phyloP scores from a whole-genome alignment of 2,329 filamentous ascomycete genomes.

The Botrytis pseudocinerea region DNA sequence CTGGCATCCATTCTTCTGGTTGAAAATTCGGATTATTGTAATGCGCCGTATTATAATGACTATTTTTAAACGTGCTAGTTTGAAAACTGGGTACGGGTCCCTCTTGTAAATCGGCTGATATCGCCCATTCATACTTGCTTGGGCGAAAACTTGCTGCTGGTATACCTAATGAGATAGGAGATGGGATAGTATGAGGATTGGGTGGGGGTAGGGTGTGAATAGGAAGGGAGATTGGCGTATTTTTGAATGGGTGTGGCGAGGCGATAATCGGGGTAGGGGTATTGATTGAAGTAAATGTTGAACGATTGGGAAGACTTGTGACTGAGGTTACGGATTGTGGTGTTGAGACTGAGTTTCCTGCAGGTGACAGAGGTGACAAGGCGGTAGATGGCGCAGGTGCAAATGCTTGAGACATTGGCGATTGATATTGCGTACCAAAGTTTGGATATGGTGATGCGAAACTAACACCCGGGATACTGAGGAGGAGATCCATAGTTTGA shows the following conservation, averaged over 20 bases:
- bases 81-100: constrained; percentile 36
- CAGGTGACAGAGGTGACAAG: constrained; percentile 37
- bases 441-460: constrained; percentile 32
- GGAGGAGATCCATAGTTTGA: constrained; percentile 38
- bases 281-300: constrained; percentile 25
- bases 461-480: constrained; percentile 38
- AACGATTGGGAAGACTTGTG: constrained; percentile 24
- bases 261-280: constrained; percentile 22
- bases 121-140: constrained; percentile 41
- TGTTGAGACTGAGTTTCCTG: constrained; percentile 30
- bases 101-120: constrained; percentile 38
- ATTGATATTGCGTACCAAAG: constrained; percentile 33
- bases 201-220: constrained; percentile 30
- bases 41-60: constrained; percentile 66
- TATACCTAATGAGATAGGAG: constrained; percentile 27
- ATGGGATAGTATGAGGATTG: constrained; percentile 28
- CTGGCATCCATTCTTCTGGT: constrained; percentile 51
- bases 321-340: constrained; percentile 15
- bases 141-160: constrained; percentile 35
- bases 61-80: constrained; percentile 65
- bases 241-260: constrained; percentile 20
- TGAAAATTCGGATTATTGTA: constrained; percentile 65
- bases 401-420: constrained; percentile 35
- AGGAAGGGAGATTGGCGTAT: constrained; percentile 25
- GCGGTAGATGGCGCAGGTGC: constrained; percentile 34